phyloP scores from a whole-genome alignment of 805 yeast species.

The Kregervanrija fluxuum region DNA sequence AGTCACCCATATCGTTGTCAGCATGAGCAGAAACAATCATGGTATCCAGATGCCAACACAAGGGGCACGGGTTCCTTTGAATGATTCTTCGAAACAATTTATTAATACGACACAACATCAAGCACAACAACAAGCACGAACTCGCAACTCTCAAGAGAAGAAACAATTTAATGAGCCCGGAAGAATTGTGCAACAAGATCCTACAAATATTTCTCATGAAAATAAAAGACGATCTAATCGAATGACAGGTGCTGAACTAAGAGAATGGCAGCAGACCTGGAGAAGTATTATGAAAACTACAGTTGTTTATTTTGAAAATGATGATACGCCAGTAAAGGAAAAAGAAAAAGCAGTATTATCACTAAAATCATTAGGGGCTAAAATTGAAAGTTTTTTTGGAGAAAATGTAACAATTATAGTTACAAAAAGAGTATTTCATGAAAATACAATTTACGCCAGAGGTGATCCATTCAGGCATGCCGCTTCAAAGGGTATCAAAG shows the following conservation, averaged over 20 bases:
- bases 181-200: constrained; percentile 1
- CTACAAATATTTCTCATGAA: background rate
- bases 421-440: constrained; percentile 48
- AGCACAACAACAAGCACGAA: constrained; percentile 4
- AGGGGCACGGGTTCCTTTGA: constrained; percentile 17
- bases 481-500: constrained; percentile 53
- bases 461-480: constrained; percentile 67
- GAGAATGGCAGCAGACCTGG: constrained; percentile 57
- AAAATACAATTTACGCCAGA: constrained; percentile 34
- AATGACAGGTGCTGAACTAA: constrained; percentile 34
- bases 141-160: background rate
- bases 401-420: constrained; percentile 69
- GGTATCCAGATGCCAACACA: background rate
- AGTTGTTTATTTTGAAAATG: constrained; percentile 49
- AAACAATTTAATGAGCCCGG: background rate
- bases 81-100: constrained; percentile 23
- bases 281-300: constrained; percentile 47
- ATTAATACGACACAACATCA: constrained; percentile 11
- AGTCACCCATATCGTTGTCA: background rate
- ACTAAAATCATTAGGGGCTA: constrained; percentile 43
- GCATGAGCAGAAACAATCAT: constrained; percentile 1
- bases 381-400: constrained; percentile 53
- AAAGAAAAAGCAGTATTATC: constrained; percentile 29
- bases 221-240: constrained; percentile 14
- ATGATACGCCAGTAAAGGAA: constrained; percentile 30